phyloP scores from a whole-genome alignment of 805 yeast species.

The Yarrowia osloensis region DNA sequence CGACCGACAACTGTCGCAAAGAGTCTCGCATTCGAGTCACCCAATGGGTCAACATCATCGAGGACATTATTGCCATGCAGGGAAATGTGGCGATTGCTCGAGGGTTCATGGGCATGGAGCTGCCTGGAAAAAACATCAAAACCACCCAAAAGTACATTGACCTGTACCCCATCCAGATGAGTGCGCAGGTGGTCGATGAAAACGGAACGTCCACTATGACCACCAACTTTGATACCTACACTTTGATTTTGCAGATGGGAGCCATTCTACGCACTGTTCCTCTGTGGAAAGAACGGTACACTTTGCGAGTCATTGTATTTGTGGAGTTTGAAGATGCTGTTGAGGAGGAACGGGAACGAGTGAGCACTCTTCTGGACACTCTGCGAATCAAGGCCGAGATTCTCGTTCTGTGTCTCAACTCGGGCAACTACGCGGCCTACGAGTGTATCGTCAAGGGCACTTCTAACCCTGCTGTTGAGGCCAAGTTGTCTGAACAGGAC shows the following conservation, averaged over 20 bases:
- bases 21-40: constrained; percentile 68
- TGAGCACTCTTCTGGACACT: constrained; percentile 64
- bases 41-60: constrained; percentile 91
- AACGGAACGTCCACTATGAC: constrained; percentile 71
- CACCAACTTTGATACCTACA: constrained; percentile 93
- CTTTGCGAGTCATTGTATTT: constrained; percentile 79
- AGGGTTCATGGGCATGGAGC: constrained; percentile 66
- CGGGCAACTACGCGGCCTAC: constrained; percentile 60
- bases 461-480: constrained; percentile 5
- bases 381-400: constrained; percentile 82
- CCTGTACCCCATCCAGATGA: constrained; percentile 95
- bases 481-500: constrained; percentile 57
- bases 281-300: constrained; percentile 80
- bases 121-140: constrained; percentile 51
- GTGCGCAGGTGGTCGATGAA: constrained; percentile 69
- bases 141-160: constrained; percentile 59
- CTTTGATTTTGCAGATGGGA: constrained; percentile 89
- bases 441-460: constrained; percentile 74
- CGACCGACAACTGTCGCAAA: constrained; percentile 76
- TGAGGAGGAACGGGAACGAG: constrained; percentile 64
- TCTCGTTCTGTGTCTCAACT: constrained; percentile 66
- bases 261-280: constrained; percentile 92
- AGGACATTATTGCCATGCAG: constrained; percentile 83
- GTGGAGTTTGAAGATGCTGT: constrained; percentile 77
- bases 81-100: constrained; percentile 93